Base-by-base conservation (phyloP, 495 filamentous ascomycete genomes). In the Penicillium dipodomyicola region DNA sequence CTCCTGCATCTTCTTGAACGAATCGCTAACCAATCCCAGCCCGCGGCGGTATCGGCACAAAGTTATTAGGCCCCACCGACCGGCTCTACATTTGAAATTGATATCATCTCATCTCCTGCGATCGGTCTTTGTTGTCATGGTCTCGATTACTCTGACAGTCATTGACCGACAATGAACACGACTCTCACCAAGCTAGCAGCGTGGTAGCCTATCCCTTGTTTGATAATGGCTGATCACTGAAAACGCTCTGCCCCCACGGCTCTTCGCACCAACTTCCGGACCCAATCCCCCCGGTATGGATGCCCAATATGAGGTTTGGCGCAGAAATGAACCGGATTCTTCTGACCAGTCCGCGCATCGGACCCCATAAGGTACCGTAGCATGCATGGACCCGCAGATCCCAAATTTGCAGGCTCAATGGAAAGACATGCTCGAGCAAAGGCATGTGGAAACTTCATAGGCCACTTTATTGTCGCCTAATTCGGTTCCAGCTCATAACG, bases 41-140 rank as follows among this genome's bases (percentile, higher is more conserved):
- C 76, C 60, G 76, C 76, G 52, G 63, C 66, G 27, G 76, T 79
- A 54, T 79, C 76, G 45, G 76, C 76, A 9, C 76, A 79, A 65
- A 79, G 76, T 62, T 78, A 72, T 64, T 79, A 74, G 57, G 63
- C 46, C 35, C n/a, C 48, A 10, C 45, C 23, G 45, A 54, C 59
- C 43, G 53, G 53, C 56, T 52, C 44, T 52, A 63, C 57, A 64
- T 62, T 65, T 62, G 56, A 61, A 58, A 60, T 58, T 57, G 53
- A 48, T 52, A 63, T 62, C 55, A 29, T 37, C 42, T 54, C n/a
- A 29, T 39, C 43, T 54, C 17, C 17, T 32, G 32, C 58, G 57
- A 56, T 52, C 33, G 60, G 60, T 62, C 58, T 56, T 54, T 56
- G 29, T 22, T 37, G 52, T 29, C 41, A 33, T 59, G 60, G 64